Evolutionary conservation across 2,329 filamentous ascomycete species (phyloP).

Genomic region (Beauveria sp.): DNA sequence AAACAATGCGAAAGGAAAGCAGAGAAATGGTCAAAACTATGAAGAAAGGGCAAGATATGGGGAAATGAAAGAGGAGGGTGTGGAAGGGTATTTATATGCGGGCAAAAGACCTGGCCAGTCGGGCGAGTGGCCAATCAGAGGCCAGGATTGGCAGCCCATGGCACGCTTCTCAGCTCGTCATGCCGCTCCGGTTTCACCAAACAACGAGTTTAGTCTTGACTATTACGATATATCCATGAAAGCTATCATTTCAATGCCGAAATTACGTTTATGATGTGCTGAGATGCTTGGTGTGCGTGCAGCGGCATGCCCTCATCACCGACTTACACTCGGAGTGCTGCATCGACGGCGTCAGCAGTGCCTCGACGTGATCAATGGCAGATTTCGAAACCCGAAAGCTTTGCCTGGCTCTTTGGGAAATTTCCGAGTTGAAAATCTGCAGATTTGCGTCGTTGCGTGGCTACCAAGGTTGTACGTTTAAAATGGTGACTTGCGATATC

Average conservation of each 20-base stretch:
- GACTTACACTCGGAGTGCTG: background rate
- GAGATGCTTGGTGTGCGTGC: background rate
- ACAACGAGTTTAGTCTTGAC: background rate
- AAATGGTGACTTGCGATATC: background rate
- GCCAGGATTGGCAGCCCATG: background rate
- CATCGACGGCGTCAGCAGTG: background rate
- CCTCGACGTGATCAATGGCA: background rate
- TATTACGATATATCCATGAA: background rate
- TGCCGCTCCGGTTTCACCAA: background rate
- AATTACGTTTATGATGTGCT: background rate
- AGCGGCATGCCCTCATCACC: background rate
- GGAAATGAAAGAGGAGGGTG: background rate
- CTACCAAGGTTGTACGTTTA: background rate
- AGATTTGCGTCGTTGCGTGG: background rate
- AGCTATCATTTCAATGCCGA: background rate
- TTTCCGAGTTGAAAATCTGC: background rate
- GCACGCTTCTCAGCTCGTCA: background rate
- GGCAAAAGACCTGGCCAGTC: slow-evolving; percentile 4
- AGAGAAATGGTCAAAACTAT: background rate
- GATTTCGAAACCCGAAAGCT: background rate
- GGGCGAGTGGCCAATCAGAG: slow-evolving; percentile 5
- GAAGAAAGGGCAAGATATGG: background rate
- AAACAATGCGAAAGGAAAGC: background rate
- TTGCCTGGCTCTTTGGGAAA: background rate
- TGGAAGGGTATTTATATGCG: slow-evolving; percentile 11